Conservation (phyloP, 2,329 filamentous ascomycete species). For the Sporothrix sp. region DNA sequence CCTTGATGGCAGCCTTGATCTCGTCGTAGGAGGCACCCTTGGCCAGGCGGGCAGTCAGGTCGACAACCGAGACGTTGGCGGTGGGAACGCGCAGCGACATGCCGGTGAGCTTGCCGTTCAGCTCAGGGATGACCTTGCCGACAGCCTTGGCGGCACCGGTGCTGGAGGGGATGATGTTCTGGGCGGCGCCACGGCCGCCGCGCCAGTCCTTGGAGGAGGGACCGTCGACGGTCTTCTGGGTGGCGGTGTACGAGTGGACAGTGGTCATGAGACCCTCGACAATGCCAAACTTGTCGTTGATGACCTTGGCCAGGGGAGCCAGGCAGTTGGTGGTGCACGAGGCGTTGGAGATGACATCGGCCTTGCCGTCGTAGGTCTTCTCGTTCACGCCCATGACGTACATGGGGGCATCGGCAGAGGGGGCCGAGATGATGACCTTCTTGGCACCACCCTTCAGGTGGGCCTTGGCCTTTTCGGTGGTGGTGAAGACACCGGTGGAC, state of each 20-base stretch:
- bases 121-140: slow-evolving; percentile 95
- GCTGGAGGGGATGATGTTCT: slow-evolving; percentile 99
- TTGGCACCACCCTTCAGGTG: slow-evolving; percentile 96
- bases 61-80: slow-evolving; percentile 97
- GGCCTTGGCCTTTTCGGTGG: slow-evolving; percentile 85
- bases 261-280: slow-evolving; percentile 99
- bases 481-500: slow-evolving; percentile 99
- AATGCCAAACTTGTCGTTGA: slow-evolving; percentile 97
- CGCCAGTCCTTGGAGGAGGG: slow-evolving; percentile 98
- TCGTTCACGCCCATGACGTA: slow-evolving; percentile 99
- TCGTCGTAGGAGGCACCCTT: slow-evolving; percentile 80
- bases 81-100: slow-evolving; percentile 99
- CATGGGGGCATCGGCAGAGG: slow-evolving; percentile 95
- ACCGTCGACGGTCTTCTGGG: slow-evolving; percentile 98
- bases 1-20: slow-evolving; percentile 90
- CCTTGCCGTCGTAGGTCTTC: slow-evolving; percentile 79
- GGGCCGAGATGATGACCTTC: slow-evolving; percentile 92
- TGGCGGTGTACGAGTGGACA: slow-evolving; percentile 98
- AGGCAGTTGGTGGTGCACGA: slow-evolving; percentile 99
- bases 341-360: slow-evolving; percentile 95
- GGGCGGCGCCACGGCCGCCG: slow-evolving; percentile 94
- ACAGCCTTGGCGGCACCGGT: slow-evolving; percentile 99
- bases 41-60: slow-evolving; percentile 88
- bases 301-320: slow-evolving; percentile 97
- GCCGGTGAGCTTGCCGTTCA: slow-evolving; percentile 99